Evolutionary conservation across 163 green algal genomes (phyloP).

Genomic region (Scenedesmus sp.): DNA sequence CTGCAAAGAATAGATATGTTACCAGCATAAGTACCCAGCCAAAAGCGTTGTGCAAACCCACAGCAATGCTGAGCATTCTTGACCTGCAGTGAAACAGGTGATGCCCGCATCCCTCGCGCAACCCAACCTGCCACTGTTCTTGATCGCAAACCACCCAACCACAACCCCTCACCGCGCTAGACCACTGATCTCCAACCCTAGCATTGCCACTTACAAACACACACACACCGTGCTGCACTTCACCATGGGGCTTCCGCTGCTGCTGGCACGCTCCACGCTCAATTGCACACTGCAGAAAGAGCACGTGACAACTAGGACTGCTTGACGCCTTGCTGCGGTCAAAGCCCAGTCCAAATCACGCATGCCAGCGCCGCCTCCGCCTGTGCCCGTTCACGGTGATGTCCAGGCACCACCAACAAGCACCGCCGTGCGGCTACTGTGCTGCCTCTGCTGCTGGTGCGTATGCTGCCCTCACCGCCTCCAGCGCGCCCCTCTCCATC

Average conservation of each 20-base stretch:
- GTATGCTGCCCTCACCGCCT: slow-evolving; percentile 29
- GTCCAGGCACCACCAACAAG: no score
- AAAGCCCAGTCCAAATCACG: no score
- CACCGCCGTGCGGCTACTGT: not conserved
- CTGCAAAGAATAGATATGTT: not conserved
- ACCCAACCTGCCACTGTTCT: not conserved
- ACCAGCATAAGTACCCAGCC: not conserved
- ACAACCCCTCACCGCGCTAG: not conserved
- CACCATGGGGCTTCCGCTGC: no score
- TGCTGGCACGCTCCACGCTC: no score
- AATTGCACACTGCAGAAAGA: no score
- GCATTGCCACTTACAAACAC: no score
- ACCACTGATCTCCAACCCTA: not conserved
- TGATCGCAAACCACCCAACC: not conserved
- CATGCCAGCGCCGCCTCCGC: no score
- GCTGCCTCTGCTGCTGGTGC: slow-evolving; percentile 16
- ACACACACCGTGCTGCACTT: no score
- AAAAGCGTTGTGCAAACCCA: not conserved
- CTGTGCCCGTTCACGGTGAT: not conserved
- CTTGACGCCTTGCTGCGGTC: no score
- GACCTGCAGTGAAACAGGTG: not conserved
- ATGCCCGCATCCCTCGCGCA: not conserved
- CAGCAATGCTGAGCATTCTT: not conserved
- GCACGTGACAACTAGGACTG: no score
- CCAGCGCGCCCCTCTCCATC: slow-evolving; percentile 88